These are phyloP conservation scores for Plenodomus lindquistii DNA, from an alignment of 2,329 filamentous ascomycete species.

Conservation along the genomic window DNA sequence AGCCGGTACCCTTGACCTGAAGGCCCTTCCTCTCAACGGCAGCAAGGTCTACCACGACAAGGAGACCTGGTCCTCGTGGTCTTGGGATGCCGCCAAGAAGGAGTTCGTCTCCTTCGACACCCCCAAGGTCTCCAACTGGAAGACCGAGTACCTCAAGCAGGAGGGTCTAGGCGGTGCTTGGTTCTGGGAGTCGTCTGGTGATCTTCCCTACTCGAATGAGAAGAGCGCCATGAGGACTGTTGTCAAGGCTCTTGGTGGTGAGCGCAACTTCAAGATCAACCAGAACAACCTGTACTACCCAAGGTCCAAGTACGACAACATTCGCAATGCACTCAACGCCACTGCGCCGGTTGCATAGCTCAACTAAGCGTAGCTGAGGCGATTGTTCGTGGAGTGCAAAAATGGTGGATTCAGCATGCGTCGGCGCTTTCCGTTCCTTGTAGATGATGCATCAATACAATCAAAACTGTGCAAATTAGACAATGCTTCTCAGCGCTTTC, in stretches of 20 bases:
- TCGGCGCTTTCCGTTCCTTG: too few relatives aligned
- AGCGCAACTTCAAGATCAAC: slow-evolving; percentile 2
- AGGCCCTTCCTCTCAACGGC: slow-evolving; percentile 27
- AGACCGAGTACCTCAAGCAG: slow-evolving; percentile 28
- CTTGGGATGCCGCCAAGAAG: slow-evolving; percentile 22
- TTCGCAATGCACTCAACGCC: slow-evolving; percentile 10
- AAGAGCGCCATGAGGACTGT: slow-evolving; percentile 24
- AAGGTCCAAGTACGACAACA: slow-evolving; percentile 28
- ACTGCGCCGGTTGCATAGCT: not conserved
- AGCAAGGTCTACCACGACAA: slow-evolving; percentile 24
- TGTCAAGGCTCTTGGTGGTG: slow-evolving; percentile 21
- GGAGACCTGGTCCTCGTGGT: slow-evolving; percentile 23
- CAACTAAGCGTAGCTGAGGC: not conserved
- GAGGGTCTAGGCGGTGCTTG: slow-evolving; percentile 34
- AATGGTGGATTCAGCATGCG: too few relatives aligned
- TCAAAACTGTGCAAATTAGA: too few relatives aligned
- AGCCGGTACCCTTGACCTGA: slow-evolving; percentile 33
- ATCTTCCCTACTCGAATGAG: slow-evolving; percentile 15
- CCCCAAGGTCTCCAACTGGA: slow-evolving; percentile 24
- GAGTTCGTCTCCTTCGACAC: slow-evolving; percentile 34
- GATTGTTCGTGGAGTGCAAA: not conserved
- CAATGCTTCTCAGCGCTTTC: too few relatives aligned
- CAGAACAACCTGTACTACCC: slow-evolving; percentile 28
- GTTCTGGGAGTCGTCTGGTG: slow-evolving; percentile 37
- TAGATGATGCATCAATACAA: too few relatives aligned